Evolutionary conservation across 495 filamentous ascomycete genomes (phyloP).

Genomic region (Daldinia concentrica): DNA sequence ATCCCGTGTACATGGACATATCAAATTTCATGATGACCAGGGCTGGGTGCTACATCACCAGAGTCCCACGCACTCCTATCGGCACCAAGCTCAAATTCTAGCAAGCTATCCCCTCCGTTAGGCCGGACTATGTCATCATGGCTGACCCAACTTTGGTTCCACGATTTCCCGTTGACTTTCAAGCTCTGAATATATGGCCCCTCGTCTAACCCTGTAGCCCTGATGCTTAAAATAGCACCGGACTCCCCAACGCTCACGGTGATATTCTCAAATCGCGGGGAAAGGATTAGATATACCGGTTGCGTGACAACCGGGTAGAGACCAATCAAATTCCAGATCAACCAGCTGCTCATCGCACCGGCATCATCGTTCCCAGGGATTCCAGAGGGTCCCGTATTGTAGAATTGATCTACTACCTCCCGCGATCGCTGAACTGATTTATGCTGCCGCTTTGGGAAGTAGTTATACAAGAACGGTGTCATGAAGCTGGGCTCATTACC

Average conservation of each 20-base stretch:
- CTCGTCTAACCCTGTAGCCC: constrained; percentile 49
- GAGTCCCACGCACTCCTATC: constrained; percentile 63
- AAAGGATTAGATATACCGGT: constrained; percentile 67
- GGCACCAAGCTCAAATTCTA: constrained; percentile 67
- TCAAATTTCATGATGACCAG: constrained; percentile 38
- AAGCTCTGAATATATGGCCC: constrained; percentile 63
- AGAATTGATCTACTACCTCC: constrained; percentile 63
- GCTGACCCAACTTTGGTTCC: constrained; percentile 66
- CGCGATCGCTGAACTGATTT: constrained; percentile 65
- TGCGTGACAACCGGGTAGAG: constrained; percentile 70
- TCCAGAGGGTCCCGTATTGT: constrained; percentile 57
- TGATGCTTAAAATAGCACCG: constrained; percentile 61
- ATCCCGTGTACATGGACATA: background rate
- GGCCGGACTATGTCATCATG: constrained; percentile 69
- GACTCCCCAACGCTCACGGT: constrained; percentile 63
- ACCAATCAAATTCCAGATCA: constrained; percentile 72
- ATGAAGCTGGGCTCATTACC: constrained; percentile 75
- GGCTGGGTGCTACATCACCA: constrained; percentile 63
- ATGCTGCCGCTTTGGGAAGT: constrained; percentile 63
- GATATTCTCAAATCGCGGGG: constrained; percentile 66
- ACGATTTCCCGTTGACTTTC: constrained; percentile 57
- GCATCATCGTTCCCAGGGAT: constrained; percentile 73
- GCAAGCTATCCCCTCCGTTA: constrained; percentile 55
- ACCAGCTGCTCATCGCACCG: constrained; percentile 71
- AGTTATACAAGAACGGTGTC: constrained; percentile 75